Evolutionary conservation across 306 rosid genomes (phyloP).

Genomic region (Gastrolobium bilobum): DNA sequence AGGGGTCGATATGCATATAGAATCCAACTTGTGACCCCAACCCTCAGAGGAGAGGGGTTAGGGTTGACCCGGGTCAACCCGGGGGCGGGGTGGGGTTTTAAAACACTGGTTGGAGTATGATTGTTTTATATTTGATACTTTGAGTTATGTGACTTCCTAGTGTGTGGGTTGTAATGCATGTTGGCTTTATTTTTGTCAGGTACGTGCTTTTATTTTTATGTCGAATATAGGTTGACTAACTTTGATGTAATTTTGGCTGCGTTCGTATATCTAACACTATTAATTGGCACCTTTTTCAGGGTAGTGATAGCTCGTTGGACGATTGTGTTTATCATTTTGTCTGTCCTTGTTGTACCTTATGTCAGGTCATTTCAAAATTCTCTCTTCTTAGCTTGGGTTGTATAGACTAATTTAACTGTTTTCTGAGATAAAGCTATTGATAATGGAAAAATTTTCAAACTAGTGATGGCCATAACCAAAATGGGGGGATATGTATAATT

Average conservation of each 20-base stretch:
- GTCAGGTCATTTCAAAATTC: conserved; percentile 56
- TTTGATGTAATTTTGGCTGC: neutral
- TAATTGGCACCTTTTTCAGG: conserved; percentile 49
- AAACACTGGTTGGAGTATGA: neutral
- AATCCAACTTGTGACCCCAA: too few relatives aligned
- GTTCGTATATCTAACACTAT: conserved; percentile 29
- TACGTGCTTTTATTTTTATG: conserved; percentile 20
- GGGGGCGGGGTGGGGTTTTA: too few relatives aligned
- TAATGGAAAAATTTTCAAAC: neutral
- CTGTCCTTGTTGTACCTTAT: conserved; percentile 66
- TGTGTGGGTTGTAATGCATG: neutral
- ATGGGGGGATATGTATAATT: conserved; percentile 19
- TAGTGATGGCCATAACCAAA: conserved; percentile 14
- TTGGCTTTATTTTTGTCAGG: conserved; percentile 10
- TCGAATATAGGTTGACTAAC: conserved; percentile 25
- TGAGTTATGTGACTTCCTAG: conserved; percentile 8
- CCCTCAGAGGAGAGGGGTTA: too few relatives aligned
- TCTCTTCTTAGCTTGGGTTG: neutral
- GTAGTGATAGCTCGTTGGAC: conserved; percentile 58
- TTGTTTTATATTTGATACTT: conserved; percentile 10
- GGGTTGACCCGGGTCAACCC: too few relatives aligned
- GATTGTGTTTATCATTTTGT: conserved; percentile 58
- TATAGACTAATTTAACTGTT: neutral
- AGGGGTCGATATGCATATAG: too few relatives aligned
- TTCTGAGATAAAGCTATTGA: conserved; percentile 12